phyloP scores from a whole-genome alignment of 2,329 filamentous ascomycete genomes.

The Venturia asperata region DNA sequence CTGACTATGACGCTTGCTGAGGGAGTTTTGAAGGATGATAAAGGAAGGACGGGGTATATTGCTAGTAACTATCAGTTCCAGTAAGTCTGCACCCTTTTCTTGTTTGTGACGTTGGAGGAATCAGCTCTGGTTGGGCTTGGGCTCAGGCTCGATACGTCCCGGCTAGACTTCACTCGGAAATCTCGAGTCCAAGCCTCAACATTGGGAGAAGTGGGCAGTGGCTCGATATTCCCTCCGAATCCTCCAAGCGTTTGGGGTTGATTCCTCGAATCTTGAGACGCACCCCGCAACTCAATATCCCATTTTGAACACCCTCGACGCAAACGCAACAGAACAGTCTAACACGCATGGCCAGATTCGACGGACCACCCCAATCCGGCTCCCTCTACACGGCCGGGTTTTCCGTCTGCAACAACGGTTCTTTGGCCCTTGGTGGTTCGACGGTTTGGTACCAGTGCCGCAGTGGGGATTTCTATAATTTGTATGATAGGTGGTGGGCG shows the following conservation, averaged over 20 bases:
- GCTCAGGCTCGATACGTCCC: no score
- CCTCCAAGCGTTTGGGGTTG: no score
- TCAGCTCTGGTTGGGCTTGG: no score
- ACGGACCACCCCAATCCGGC: slow-evolving; percentile 52
- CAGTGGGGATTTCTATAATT: slow-evolving; percentile 70
- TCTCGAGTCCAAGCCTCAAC: no score
- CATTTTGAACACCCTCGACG: no score
- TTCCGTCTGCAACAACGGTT: slow-evolving; percentile 60
- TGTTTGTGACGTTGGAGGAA: no score
- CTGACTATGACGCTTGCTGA: slow-evolving; percentile 57
- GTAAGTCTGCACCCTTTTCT: slow-evolving; percentile 3
- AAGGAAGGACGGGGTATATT: slow-evolving; percentile 67
- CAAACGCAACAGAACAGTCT: not conserved
- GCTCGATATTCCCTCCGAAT: no score
- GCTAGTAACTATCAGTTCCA: slow-evolving; percentile 65
- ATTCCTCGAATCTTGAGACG: no score
- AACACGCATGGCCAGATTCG: slow-evolving; percentile 25
- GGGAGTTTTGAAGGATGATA: slow-evolving; percentile 58
- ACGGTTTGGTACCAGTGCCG: slow-evolving; percentile 68
- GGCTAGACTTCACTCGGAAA: no score
- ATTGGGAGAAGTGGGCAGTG: no score
- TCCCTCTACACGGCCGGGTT: slow-evolving; percentile 70
- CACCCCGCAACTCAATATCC: no score
- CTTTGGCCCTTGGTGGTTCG: slow-evolving; percentile 60
- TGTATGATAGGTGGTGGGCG: slow-evolving; percentile 53